phyloP scores from a whole-genome alignment of 139 green algal species.

The Picochlorum sp. region DNA sequence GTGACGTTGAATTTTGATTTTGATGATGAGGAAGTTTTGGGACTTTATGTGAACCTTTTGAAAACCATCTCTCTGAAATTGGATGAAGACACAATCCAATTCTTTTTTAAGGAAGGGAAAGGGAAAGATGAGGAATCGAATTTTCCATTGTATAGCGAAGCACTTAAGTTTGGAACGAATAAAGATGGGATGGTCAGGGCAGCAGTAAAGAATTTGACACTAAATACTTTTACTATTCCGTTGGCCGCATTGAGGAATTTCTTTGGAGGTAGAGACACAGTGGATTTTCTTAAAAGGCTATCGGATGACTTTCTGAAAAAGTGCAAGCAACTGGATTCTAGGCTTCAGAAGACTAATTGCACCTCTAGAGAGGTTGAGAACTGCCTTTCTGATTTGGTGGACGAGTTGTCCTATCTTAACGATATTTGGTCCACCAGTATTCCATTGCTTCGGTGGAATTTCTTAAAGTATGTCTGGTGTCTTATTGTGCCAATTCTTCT shows the following conservation, averaged over 20 bases:
- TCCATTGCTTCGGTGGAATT: background rate
- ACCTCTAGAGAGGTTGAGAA: slow-evolving; percentile 54
- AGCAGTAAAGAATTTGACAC: slow-evolving; percentile 87
- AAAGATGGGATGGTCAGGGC: slow-evolving; percentile 91
- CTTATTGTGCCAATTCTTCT: slow-evolving; percentile 3
- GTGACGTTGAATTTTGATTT: slow-evolving; percentile 85
- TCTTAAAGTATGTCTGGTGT: slow-evolving; percentile 4
- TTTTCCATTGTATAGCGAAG: slow-evolving; percentile 89
- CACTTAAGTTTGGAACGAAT: slow-evolving; percentile 84
- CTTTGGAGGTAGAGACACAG: slow-evolving; percentile 23
- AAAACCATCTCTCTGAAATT: slow-evolving; percentile 93
- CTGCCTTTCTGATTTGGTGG: slow-evolving; percentile 79
- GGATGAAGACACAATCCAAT: slow-evolving; percentile 75
- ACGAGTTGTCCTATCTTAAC: slow-evolving; percentile 86
- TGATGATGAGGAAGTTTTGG: slow-evolving; percentile 88
- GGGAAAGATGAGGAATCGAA: background rate
- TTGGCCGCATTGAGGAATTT: slow-evolving; percentile 58
- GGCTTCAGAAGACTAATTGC: slow-evolving; percentile 16
- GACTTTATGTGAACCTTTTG: slow-evolving; percentile 95
- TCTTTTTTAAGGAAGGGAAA: slow-evolving; percentile 63
- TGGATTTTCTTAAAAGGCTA: slow-evolving; percentile 18
- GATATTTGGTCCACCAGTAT: slow-evolving; percentile 66
- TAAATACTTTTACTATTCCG: slow-evolving; percentile 83
- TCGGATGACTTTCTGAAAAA: slow-evolving; percentile 50
- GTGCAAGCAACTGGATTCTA: slow-evolving; percentile 32